Percentiles rank a stretch among this genome's conserved stretches.
Evolutionary conservation across 208 protist genomes (phyloP).

Genomic region (Leishmania mexicana): DNA sequence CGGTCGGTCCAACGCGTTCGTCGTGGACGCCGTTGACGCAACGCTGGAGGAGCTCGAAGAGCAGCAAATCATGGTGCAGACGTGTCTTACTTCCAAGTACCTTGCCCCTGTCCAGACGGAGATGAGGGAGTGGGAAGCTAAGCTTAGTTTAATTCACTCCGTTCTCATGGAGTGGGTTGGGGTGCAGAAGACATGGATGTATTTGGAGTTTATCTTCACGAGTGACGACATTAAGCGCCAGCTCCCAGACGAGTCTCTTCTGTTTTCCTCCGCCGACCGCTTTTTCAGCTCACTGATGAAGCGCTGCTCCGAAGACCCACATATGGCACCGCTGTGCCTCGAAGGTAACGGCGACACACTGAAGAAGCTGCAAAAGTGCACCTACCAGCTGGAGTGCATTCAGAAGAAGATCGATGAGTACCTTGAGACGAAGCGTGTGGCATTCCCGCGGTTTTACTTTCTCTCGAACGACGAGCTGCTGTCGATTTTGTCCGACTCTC

Average conservation of each 20-base stretch:
- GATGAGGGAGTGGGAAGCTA: conserved; percentile 86
- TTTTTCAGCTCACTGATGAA: conserved; percentile 92
- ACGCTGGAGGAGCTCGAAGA: conserved; percentile 90
- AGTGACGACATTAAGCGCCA: conserved; percentile 96
- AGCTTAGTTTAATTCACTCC: conserved; percentile 73
- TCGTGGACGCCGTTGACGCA: conserved; percentile 86
- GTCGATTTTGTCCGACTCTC: conserved; percentile 96
- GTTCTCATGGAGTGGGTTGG: conserved; percentile 94
- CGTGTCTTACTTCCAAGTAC: conserved; percentile 85
- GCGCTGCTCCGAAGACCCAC: conserved; percentile 64
- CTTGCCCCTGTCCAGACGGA: conserved; percentile 50
- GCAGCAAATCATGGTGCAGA: conserved; percentile 88
- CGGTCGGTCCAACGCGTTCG: conserved; percentile 76
- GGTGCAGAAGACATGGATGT: conserved; percentile 96
- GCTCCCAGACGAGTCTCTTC: conserved; percentile 87
- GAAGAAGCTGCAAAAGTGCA: conserved; percentile 89
- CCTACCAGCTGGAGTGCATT: conserved; percentile 90
- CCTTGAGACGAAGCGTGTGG: conserved; percentile 94
- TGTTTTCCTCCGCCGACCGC: conserved; percentile 87
- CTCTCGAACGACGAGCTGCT: conserved; percentile 98
- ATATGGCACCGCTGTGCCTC: conserved; percentile 82
- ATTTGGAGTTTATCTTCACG: conserved; percentile 98
- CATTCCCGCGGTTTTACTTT: conserved; percentile 98
- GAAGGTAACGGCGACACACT: conserved; percentile 68
- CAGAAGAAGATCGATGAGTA: conserved; percentile 96